These are phyloP conservation scores for Termitomyces sp. DNA, from an alignment of 768 basidiomycete species.

Conservation along the genomic window DNA sequence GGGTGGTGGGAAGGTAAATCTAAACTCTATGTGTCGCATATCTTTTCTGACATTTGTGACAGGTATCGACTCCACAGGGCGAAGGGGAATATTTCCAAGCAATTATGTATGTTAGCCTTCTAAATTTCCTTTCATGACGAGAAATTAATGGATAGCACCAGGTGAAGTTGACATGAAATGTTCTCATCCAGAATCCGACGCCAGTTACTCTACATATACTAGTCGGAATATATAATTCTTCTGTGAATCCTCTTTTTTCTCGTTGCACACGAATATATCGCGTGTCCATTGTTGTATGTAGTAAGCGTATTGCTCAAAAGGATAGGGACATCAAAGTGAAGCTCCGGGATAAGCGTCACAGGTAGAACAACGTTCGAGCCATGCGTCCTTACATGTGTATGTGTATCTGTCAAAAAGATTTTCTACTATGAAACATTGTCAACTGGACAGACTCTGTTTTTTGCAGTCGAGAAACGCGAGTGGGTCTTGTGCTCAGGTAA, in stretches of 20 bases:
- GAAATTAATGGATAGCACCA: slow-evolving; percentile 21
- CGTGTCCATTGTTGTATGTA: background rate
- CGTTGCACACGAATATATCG: background rate
- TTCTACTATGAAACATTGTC: too few species aligned
- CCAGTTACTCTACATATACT: too few species aligned
- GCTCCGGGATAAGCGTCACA: background rate
- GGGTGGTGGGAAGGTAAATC: slow-evolving; percentile 85
- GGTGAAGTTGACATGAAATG: slow-evolving; percentile 38
- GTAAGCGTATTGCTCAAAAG: background rate
- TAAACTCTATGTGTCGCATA: slow-evolving; percentile 1
- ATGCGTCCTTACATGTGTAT: too few species aligned
- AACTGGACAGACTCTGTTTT: background rate
- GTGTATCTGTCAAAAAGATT: background rate
- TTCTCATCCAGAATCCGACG: background rate
- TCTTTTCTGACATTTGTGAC: slow-evolving; percentile 20
- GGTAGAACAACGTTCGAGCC: too few species aligned
- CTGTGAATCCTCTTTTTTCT: background rate
- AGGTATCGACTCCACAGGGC: slow-evolving; percentile 60
- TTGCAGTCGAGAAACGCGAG: background rate
- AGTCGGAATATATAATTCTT: too few species aligned
- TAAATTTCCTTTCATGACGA: slow-evolving; percentile 6
- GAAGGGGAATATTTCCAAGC: slow-evolving; percentile 82
- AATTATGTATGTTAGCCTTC: slow-evolving; percentile 81
- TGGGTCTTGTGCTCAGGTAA: too few species aligned
- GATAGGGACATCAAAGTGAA: background rate